phyloP scores from a whole-genome alignment of 192 early-diverging fungal species.

The Dimargaris xerosporica region DNA sequence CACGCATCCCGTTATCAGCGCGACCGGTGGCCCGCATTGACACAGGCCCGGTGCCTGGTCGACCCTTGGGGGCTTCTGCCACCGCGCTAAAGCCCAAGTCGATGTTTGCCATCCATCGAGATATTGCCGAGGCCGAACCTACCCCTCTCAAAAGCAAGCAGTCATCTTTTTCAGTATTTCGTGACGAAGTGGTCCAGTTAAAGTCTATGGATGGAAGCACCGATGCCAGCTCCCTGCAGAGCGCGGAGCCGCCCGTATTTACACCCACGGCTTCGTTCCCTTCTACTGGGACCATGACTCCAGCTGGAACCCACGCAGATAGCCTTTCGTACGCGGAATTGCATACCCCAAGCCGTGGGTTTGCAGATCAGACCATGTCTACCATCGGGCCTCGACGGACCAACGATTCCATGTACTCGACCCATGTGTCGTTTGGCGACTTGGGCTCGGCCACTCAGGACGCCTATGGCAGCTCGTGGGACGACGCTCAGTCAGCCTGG shows the following conservation, averaged over 20 bases:
- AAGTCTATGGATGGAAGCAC: conserved; percentile 1
- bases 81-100: conserved; percentile 6
- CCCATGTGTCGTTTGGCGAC: neutral
- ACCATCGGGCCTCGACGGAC: conserved; percentile 2
- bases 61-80: conserved; percentile 1
- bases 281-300: neutral
- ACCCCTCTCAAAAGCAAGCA: conserved; percentile 4
- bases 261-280: neutral
- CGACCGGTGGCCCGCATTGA: neutral
- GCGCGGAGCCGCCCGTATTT: neutral
- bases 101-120: neutral
- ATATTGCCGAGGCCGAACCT: neutral
- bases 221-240: neutral
- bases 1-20: neutral
- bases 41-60: neutral
- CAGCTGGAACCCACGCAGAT: neutral
- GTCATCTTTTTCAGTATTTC: conserved; percentile 1
- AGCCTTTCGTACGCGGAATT: neutral
- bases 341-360: neutral
- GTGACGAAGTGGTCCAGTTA: conserved; percentile 1
- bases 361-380: conserved; percentile 8
- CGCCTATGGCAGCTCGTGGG: too few species aligned
- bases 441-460: neutral
- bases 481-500: neutral
- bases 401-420: neutral